phyloP scores from a whole-genome alignment of 2,329 filamentous ascomycete species.

The Escovopsis sp. region DNA sequence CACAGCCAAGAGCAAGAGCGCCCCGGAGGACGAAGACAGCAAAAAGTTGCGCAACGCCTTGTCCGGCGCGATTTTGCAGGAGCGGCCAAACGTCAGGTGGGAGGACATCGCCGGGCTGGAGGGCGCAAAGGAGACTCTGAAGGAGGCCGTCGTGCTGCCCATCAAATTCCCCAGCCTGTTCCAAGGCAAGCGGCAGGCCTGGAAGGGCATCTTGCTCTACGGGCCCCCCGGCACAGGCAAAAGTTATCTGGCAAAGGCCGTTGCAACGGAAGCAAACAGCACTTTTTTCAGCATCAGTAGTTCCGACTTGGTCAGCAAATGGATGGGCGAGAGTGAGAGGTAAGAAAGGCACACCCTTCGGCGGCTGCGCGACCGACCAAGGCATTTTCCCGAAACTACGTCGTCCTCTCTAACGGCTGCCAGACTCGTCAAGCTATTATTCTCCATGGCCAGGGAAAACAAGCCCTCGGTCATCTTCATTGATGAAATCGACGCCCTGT shows the following conservation, averaged over 20 bases:
- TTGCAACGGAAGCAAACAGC: constrained; percentile 95
- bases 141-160: constrained; percentile 92
- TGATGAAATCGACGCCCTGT: constrained; percentile 93
- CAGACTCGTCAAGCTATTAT: constrained; percentile 89
- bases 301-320: constrained; percentile 94
- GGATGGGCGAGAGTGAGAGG: constrained; percentile 99
- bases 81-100: constrained; percentile 94
- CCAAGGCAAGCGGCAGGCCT: constrained; percentile 88
- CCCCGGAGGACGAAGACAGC: constrained; percentile 70
- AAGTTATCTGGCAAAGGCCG: constrained; percentile 91
- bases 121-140: constrained; percentile 86
- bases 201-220: constrained; percentile 95
- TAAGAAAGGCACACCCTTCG: constrained; percentile 21
- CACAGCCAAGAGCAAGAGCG: constrained; percentile 45
- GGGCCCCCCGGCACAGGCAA: constrained; percentile 95
- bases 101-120: constrained; percentile 95
- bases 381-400: neutral
- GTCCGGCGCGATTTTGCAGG: constrained; percentile 80
- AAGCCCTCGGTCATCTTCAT: constrained; percentile 98
- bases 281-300: constrained; percentile 98
- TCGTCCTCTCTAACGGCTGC: constrained; percentile 8
- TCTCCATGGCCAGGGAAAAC: constrained; percentile 96
- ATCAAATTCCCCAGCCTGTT: constrained; percentile 98
- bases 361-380: too few species aligned
- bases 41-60: constrained; percentile 92